Evolutionary conservation across 2,329 filamentous ascomycete genomes (phyloP).

Genomic region (Botrytis galanthina): DNA sequence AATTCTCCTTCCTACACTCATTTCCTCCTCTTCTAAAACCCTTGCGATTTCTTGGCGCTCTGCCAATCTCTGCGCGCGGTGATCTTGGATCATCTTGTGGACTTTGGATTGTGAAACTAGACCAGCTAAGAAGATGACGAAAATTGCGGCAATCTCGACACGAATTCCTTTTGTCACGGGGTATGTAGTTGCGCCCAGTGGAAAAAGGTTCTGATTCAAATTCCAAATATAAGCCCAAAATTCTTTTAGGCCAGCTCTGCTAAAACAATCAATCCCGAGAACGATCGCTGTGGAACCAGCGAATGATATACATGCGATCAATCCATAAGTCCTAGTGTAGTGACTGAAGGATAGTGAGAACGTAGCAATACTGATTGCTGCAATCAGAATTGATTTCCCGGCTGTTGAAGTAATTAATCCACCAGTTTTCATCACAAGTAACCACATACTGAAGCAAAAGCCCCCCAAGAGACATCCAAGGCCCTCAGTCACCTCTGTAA

Average conservation of each 20-base stretch:
- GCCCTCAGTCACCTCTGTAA: conserved; percentile 76
- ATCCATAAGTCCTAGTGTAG: conserved; percentile 72
- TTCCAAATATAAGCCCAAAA: conserved; percentile 94
- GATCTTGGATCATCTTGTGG: conserved; percentile 75
- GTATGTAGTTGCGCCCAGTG: conserved; percentile 71
- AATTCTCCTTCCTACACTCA: conserved; percentile 64
- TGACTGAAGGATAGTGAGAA: conserved; percentile 78
- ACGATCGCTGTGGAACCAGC: conserved; percentile 75
- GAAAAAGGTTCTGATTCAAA: conserved; percentile 78
- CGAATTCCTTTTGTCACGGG: conserved; percentile 82
- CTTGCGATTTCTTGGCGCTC: conserved; percentile 50
- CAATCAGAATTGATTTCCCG: conserved; percentile 73
- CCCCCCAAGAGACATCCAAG: conserved; percentile 58
- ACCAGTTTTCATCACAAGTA: conserved; percentile 73
- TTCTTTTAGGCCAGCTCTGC: conserved; percentile 85
- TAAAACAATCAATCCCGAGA: conserved; percentile 88
- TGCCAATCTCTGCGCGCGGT: conserved; percentile 52
- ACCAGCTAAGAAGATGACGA: conserved; percentile 72
- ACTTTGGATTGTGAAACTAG: conserved; percentile 81
- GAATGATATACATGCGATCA: conserved; percentile 77
- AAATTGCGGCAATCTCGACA: conserved; percentile 75
- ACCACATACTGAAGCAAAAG: conserved; percentile 59
- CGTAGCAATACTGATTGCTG: conserved; percentile 62
- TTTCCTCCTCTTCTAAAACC: conserved; percentile 63
- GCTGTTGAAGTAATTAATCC: conserved; percentile 64